Conservation (phyloP, 2,329 filamentous ascomycete species). For the Chaetomium globosum region DNA sequence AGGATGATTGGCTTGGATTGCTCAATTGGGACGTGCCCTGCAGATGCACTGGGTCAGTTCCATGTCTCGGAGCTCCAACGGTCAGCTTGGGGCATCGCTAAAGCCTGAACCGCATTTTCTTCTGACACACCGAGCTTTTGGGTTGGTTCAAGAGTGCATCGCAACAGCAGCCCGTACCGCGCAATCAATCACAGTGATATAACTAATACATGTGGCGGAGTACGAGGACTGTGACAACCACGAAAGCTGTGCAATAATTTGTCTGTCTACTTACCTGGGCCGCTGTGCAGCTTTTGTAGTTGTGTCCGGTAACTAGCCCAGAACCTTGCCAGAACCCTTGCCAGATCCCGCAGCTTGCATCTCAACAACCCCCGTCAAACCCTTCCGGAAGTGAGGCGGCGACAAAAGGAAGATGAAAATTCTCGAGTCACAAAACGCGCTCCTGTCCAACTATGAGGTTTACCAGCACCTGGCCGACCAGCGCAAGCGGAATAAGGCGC, state of each 20-base stretch:
- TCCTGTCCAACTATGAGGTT: conserved; percentile 74
- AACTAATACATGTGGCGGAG: neutral
- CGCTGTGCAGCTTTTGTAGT: neutral
- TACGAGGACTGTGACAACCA: neutral
- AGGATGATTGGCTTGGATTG: neutral
- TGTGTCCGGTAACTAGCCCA: neutral
- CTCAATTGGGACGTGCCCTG: conserved; percentile 19
- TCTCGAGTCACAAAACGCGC: conserved; percentile 68
- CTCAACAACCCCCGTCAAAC: neutral
- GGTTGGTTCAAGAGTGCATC: neutral
- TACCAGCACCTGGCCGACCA: conserved; percentile 65
- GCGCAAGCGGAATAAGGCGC: conserved; percentile 54
- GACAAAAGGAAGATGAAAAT: conserved; percentile 60
- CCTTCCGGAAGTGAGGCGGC: neutral
- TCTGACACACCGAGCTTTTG: neutral
- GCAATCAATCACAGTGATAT: neutral
- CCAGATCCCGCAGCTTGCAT: neutral
- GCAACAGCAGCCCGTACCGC: neutral
- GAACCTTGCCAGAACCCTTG: neutral
- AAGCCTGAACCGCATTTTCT: conserved; percentile 5
- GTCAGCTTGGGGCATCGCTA: neutral
- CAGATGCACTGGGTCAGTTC: conserved; percentile 15
- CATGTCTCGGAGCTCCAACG: neutral
- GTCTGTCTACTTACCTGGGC: neutral
- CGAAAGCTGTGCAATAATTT: neutral